Evolutionary conservation across 805 yeast species (phyloP), one percentile per base, ranked within the genome.

Genomic region (Yarrowia sp.): DNA sequence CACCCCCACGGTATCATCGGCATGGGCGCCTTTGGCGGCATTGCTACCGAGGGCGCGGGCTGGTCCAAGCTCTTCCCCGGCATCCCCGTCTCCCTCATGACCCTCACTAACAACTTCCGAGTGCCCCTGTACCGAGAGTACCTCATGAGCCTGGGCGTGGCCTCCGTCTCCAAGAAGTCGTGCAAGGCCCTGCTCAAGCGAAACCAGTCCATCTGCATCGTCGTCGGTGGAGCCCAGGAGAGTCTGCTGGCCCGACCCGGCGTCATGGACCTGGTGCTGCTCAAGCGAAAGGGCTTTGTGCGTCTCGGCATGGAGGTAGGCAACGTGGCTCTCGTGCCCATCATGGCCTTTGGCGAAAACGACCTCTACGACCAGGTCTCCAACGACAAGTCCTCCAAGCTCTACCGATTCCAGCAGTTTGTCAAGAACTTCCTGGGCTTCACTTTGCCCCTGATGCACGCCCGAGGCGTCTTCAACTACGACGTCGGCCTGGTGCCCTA

Each of bases 1-100:
- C 97, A 92, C 73, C 99, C 99, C 0, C 99, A 94, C 72, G 99
- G 99, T 0, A 92, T 93, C 14, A 91, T 92, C 12, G 88, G 96
- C 0, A 80, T 92, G 81, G 97, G 97, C 2, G 92, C 87, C 0
- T 85, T 92, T 71, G 96, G 96, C 1, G 85, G 86, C 0, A 77
- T 92, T 65, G 90, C 87, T 0, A 88, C 96, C 4, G 91, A 92
- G 64, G 93, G 96, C 21, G 85, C 90, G 4, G 79, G 82, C 22
- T 86, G 88, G 80, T 76, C 82, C 19, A 73, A 80, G 19, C 66
- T 82, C 12, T 90, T 93, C 66, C 97, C 98, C 0, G 97, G 97
- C 0, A 83, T 94, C n/a, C 83, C 84, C 5, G 78, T 84, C 0
- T 86, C 91, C 60, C 80, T 92, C 3, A 77, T 94, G 70, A 94